Conservation (phyloP, 2,329 filamentous ascomycete species). For the Pseudovirgaria hyperparasitica region DNA sequence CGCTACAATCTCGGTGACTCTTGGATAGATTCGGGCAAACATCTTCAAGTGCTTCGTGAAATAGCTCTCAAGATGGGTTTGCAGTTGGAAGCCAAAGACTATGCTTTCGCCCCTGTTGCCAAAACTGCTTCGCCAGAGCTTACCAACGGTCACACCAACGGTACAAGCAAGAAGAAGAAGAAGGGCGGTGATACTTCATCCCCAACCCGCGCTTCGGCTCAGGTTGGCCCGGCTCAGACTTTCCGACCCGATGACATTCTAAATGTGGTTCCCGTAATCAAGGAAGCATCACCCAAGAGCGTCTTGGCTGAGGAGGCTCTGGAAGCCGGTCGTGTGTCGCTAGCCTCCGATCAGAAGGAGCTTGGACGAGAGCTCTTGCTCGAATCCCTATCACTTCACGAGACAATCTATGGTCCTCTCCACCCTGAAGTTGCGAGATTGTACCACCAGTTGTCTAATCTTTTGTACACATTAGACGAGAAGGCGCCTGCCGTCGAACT, state of each 20-base stretch:
- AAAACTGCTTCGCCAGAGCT: conserved; percentile 10
- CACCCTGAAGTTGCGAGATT: conserved; percentile 93
- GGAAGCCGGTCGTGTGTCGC: conserved; percentile 91
- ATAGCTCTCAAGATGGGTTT: conserved; percentile 79
- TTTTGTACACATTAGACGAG: conserved; percentile 96
- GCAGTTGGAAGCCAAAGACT: conserved; percentile 71
- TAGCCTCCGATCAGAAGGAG: conserved; percentile 89
- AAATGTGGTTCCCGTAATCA: conserved; percentile 87
- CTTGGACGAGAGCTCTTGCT: conserved; percentile 88
- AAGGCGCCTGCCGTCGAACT: conserved; percentile 92
- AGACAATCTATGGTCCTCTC: conserved; percentile 96
- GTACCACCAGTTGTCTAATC: conserved; percentile 88
- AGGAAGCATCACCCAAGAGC: conserved; percentile 86
- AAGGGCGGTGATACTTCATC: conserved; percentile 42
- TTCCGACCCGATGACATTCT: conserved; percentile 78
- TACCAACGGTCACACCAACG: conserved; percentile 24
- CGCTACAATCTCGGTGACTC: conserved; percentile 56
- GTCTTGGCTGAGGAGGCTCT: conserved; percentile 87
- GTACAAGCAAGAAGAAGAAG: conserved; percentile 35
- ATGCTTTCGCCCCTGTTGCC: conserved; percentile 40
- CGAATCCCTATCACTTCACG: conserved; percentile 91
- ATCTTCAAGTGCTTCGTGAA: conserved; percentile 78
- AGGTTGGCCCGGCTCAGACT: conserved; percentile 41
- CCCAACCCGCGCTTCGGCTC: conserved; percentile 29
- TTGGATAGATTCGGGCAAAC: conserved; percentile 57